phyloP scores from a whole-genome alignment of 768 basidiomycete species.

The Lactifluus volemus region DNA sequence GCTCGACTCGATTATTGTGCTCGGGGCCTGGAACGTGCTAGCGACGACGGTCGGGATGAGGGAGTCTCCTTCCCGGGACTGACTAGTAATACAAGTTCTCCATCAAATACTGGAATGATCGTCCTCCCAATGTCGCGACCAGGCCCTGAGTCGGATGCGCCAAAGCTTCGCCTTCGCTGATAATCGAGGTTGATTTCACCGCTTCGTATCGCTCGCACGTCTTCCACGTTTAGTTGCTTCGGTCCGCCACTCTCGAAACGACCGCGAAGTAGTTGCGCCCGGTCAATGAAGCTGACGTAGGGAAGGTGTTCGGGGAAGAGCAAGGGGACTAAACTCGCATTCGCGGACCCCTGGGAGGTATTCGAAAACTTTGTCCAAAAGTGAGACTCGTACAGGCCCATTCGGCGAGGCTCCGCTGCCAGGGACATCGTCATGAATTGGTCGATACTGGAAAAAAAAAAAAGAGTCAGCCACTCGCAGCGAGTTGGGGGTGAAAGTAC shows the following conservation, averaged over 20 bases:
- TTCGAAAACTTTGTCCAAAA: constrained; percentile 50
- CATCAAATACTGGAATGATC: constrained; percentile 63
- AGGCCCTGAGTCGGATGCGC: constrained; percentile 20
- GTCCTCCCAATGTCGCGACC: constrained; percentile 49
- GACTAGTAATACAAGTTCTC: constrained; percentile 64
- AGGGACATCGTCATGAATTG: constrained; percentile 74
- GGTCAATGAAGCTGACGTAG: constrained; percentile 56
- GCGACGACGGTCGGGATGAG: constrained; percentile 52
- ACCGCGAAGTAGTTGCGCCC: constrained; percentile 52
- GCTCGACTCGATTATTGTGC: constrained; percentile 21
- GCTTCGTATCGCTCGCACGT: constrained; percentile 49
- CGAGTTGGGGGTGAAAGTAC: constrained; percentile 22
- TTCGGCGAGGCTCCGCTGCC: constrained; percentile 65
- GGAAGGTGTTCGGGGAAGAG: constrained; percentile 73
- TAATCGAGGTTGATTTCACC: constrained; percentile 37
- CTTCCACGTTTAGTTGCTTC: constrained; percentile 39
- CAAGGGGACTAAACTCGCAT: constrained; percentile 49
- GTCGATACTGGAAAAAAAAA: constrained; percentile 40
- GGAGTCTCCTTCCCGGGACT: constrained; percentile 41
- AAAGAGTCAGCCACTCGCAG: constrained; percentile 4
- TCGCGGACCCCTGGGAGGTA: constrained; percentile 3
- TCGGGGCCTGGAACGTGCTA: constrained; percentile 50
- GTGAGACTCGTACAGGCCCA: constrained; percentile 66
- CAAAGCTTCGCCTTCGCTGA: constrained; percentile 28
- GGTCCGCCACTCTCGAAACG: constrained; percentile 54